A percentile compares a stretch with the other conserved stretches of the same genome.
These are phyloP conservation scores for Nicotiana noctiflora DNA, from an alignment of 257 asterid genomes.

Conservation along the genomic window DNA sequence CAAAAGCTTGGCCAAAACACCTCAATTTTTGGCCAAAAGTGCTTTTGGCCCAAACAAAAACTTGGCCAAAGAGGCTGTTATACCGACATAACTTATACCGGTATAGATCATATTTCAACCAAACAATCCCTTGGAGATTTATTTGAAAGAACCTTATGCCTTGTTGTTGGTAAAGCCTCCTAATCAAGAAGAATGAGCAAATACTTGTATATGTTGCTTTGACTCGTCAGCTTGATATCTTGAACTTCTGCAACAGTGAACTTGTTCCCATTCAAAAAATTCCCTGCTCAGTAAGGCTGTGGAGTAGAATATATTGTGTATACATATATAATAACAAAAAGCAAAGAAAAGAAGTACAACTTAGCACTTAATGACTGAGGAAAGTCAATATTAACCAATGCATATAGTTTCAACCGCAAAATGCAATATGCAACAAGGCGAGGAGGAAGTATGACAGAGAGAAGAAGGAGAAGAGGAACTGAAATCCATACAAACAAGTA, in stretches of 20 bases:
- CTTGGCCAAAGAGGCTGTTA: no score
- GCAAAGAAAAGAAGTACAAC: neutral
- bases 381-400: neutral
- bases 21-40: no score
- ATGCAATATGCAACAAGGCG: neutral
- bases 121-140: no score
- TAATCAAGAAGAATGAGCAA: no score
- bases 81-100: no score
- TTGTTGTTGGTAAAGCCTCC: no score
- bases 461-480: neutral
- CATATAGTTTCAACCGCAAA: neutral
- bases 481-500: neutral
- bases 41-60: no score
- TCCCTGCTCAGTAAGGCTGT: constrained; percentile 11
- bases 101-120: no score
- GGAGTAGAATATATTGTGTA: neutral
- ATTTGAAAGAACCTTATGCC: no score
- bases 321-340: neutral
- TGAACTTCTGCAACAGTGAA: constrained; percentile 66
- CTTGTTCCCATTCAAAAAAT: constrained; percentile 70
- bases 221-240: constrained; percentile 86
- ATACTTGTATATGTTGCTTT: no score
- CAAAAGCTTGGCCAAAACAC: no score
- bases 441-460: neutral
- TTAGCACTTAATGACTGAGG: neutral